phyloP scores from a whole-genome alignment of 225 moss, liverwort and hornwort genomes.

The Climacium dendroides region DNA sequence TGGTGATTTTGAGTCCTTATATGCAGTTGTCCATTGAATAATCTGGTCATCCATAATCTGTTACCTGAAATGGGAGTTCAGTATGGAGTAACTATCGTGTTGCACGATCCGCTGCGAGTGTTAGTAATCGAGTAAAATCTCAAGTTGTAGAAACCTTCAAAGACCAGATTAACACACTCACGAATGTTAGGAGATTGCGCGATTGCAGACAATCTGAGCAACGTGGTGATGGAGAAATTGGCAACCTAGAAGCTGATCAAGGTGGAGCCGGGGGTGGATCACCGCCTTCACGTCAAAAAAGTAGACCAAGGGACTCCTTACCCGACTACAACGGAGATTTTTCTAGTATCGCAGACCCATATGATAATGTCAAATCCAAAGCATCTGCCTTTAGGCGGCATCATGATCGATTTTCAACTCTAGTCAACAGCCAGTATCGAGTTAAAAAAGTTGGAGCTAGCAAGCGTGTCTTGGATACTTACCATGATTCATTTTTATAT shows the following conservation, averaged over 20 bases:
- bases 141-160: not conserved
- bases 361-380: not conserved
- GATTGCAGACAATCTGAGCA: not conserved
- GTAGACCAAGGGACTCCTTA: not conserved
- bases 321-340: not conserved
- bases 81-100: not conserved
- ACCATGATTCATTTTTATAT: conserved; percentile 36
- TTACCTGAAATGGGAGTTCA: not conserved
- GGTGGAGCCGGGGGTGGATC: not conserved
- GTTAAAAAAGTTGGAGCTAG: conserved; percentile 27
- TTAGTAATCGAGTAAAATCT: not conserved
- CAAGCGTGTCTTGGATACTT: conserved; percentile 19
- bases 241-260: not conserved
- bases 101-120: not conserved
- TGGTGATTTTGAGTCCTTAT: not conserved
- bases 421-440: conserved; percentile 23
- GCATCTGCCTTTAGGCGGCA: not conserved
- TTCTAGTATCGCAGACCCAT: not conserved
- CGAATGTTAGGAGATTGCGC: not conserved
- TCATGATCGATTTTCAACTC: not conserved
- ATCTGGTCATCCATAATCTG: not conserved
- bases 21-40: not conserved
- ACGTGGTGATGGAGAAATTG: not conserved
- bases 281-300: not conserved
- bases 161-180: not conserved